Base-by-base conservation (phyloP, 1,284 basidiomycete genomes). In the Xerocomus minutiporus region DNA sequence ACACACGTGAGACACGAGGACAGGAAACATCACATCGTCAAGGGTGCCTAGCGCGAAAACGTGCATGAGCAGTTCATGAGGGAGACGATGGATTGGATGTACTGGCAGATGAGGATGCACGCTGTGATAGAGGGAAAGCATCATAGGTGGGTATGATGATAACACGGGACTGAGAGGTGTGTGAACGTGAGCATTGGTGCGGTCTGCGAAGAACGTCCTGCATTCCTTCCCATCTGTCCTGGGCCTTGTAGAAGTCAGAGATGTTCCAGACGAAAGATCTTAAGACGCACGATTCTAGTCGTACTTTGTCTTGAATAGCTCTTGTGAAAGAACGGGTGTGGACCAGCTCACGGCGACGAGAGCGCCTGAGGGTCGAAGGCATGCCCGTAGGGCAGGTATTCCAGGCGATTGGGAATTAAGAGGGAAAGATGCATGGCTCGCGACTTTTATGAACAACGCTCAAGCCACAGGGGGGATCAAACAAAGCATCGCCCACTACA, bases 1-100 rank as follows among this genome's bases (percentile, higher is more conserved):
- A 64, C 84, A 87, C 54, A 85, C 81, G 59, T 86, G 84, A 13
- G 84, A 85, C 46, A 84, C 71, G 42, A 70, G 68, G 53, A 86
- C 57, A 20, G 84, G 80, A 41, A 85, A 73, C 72, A 78, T 76
- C 51, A 66, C 61, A 60, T 83, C 78, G 47, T 77, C 73, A 53
- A 80, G 68, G 15, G 81, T 72, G n/a, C 80, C 85, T 15, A 83
- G 68, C 31, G 77, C 62, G 60, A 88, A 86, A 46, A 86, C 76
- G 56, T 78, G 75, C 36, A 79, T 73, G 38, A 88, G 73, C 28
- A 88, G 65, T 63, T 88, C 85, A 32, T 73, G 69, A 7, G 85
- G 84, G 44, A 87, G 74, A 28, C 64, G 63, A 51, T 75, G 74
- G 48, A 86, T 80, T 53, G 76, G 75, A 60, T 83, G 80, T 9